These are phyloP conservation scores for Diaporthe aspalathi DNA, from an alignment of 2,329 filamentous ascomycete species.

Conservation along the genomic window DNA sequence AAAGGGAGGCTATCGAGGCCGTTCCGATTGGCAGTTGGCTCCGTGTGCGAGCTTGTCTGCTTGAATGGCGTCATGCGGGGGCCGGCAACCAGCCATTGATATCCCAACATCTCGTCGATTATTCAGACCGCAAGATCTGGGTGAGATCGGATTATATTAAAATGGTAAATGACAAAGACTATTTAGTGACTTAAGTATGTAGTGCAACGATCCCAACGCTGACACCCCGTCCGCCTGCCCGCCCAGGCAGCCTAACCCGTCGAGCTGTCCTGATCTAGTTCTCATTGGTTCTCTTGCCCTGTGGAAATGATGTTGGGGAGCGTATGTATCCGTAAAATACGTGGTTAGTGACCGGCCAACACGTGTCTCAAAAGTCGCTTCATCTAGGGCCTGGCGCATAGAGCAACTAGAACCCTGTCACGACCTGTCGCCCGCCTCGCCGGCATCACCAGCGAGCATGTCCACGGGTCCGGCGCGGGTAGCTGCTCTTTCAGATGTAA, in stretches of 20 bases:
- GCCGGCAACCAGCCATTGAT: constrained; percentile 3
- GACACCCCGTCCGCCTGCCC: too few species aligned
- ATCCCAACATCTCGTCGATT: not conserved
- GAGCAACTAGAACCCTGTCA: not conserved
- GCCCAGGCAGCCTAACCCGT: too few species aligned
- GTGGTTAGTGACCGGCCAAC: not conserved
- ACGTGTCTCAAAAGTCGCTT: not conserved
- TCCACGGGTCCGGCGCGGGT: not conserved
- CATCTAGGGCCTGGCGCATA: not conserved
- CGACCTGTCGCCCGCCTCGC: not conserved
- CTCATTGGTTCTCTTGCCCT: not conserved
- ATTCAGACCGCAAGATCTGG: constrained; percentile 21
- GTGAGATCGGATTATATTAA: not conserved
- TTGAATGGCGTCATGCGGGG: constrained; percentile 17
- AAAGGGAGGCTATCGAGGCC: not conserved
- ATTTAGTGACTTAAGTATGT: not conserved
- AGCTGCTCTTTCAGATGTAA: too few species aligned
- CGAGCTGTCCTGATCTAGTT: not conserved
- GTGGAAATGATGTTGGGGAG: not conserved
- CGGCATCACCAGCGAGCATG: not conserved
- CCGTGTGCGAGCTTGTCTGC: constrained; percentile 14
- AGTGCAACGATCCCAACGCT: not conserved
- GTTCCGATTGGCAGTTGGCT: constrained; percentile 13
- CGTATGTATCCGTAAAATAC: not conserved
- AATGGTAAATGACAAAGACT: not conserved